phyloP scores from a whole-genome alignment of 2,329 filamentous ascomycete species.

The Colletotrichum cuscutae region DNA sequence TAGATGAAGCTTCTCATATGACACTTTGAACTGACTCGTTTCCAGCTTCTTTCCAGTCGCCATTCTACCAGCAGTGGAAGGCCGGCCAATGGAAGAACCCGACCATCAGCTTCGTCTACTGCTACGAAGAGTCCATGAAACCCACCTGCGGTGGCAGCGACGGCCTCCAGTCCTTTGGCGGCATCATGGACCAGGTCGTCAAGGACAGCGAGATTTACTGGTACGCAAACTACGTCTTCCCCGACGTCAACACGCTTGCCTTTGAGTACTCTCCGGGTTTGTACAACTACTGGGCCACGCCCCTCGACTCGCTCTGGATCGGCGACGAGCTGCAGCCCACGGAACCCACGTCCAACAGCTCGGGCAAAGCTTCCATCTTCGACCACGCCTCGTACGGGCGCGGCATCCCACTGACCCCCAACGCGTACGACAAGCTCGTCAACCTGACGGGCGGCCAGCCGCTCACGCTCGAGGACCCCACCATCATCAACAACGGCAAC shows the following conservation, averaged over 20 bases:
- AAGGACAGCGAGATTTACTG: constrained; percentile 44
- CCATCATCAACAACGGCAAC: constrained; percentile 35
- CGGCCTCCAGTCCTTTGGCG: constrained; percentile 36
- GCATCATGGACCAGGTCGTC: constrained; percentile 35
- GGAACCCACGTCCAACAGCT: constrained; percentile 30
- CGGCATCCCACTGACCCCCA: constrained; percentile 33
- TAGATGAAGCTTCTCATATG: neutral
- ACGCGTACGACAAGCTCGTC: constrained; percentile 35
- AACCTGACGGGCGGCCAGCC: constrained; percentile 30
- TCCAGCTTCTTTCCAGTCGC: constrained; percentile 25
- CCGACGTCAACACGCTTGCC: constrained; percentile 35
- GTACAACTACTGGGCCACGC: constrained; percentile 38
- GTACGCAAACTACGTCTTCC: constrained; percentile 37
- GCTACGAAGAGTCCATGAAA: constrained; percentile 30
- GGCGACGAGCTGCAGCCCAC: constrained; percentile 34
- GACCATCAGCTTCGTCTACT: constrained; percentile 35
- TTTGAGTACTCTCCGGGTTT: constrained; percentile 35
- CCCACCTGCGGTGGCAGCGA: constrained; percentile 34
- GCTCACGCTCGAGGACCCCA: constrained; percentile 28
- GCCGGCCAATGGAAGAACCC: constrained; percentile 28
- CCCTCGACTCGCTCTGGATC: constrained; percentile 32
- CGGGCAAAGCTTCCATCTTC: constrained; percentile 36
- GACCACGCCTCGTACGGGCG: constrained; percentile 37
- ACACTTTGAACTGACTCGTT: constrained; percentile 12
- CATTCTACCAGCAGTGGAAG: constrained; percentile 38